Base-by-base conservation (phyloP, 768 basidiomycete genomes). In the Boletus rufocinnamomeus region DNA sequence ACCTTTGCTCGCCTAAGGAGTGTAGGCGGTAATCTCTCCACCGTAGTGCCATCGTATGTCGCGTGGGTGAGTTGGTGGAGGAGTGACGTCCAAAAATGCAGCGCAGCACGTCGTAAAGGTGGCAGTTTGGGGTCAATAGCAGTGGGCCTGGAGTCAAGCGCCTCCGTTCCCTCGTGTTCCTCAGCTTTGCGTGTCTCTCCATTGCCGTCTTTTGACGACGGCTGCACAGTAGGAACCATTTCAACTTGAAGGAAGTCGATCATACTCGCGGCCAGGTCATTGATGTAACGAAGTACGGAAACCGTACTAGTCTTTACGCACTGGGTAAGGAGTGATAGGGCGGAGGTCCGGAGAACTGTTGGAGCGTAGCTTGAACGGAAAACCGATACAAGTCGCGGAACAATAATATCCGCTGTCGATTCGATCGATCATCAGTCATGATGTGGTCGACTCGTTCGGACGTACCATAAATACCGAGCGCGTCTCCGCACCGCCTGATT, bases 71-170 rank as follows among this genome's bases (percentile, higher is more conserved):
- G 77, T 43, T 86, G 81, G n/a, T 82, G 80, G n/a, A 93, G 71
- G 34, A 94, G 76, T 10, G 87, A 67, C 0, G 85, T 78, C 44
- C 96, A 77, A 69, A 97, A 88, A 64, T 95, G 87, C n/a, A 97
- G 68, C 0, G 91, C 93, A 1, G 92, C 87, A 43, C 96, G 88
- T 34, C 95, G 84, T 4, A 98, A 76, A 1, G 91, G 81, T 1
- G 95, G 91, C 49, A 91, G 80, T 68, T 86, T 91, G 0, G 88
- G 61, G 63, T 87, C 76, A 8, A 68, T 49, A 0, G 82, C 78
- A 0, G 83, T 82, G 11, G 91, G 88, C 37, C 86, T 75, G 2
- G 75, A 67, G 69, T 89, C 86, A 70, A 85, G 77, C 27, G 38
- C 66, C 17, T 59, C 64, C 23, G 19, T 51, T 37, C 32, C 59